phyloP scores from a whole-genome alignment of 1,284 basidiomycete genomes.

The Leccinum subspadiceum region DNA sequence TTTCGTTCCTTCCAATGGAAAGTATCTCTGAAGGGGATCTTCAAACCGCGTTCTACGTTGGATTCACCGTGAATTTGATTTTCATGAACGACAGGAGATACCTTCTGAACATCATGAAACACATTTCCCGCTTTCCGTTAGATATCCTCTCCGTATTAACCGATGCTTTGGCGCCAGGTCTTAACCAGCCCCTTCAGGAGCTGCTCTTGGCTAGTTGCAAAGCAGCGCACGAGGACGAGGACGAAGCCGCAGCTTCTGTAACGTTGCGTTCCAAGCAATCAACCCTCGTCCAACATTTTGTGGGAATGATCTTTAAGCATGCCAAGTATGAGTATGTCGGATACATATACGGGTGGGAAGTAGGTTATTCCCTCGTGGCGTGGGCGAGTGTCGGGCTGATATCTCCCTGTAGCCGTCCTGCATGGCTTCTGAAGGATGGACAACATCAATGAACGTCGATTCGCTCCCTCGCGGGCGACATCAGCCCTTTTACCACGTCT shows the following conservation, averaged over 20 bases:
- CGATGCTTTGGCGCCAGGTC: conserved; percentile 24
- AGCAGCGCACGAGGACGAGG: conserved; percentile 33
- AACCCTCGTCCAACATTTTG: conserved; percentile 41
- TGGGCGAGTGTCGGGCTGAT: conserved; percentile 2
- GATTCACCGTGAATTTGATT: conserved; percentile 32
- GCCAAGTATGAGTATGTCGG: conserved; percentile 42
- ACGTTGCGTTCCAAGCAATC: conserved; percentile 27
- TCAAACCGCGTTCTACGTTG: conserved; percentile 33
- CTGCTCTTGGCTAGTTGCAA: conserved; percentile 27
- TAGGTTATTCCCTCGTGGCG: conserved; percentile 28
- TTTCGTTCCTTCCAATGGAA: conserved; percentile 21
- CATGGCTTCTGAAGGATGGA: conserved; percentile 44
- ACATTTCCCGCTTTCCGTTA: conserved; percentile 32
- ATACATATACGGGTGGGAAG: conserved; percentile 55
- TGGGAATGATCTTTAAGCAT: conserved; percentile 54
- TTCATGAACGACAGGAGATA: conserved; percentile 30
- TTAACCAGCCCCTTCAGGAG: conserved; percentile 21
- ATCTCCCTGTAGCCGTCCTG: conserved; percentile 39
- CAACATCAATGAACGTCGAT: conserved; percentile 43
- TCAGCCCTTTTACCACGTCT: conserved; percentile 54
- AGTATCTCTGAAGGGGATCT: conserved; percentile 24
- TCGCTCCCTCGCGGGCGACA: conserved; percentile 39
- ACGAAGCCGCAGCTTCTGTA: conserved; percentile 29
- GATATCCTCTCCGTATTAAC: conserved; percentile 32
- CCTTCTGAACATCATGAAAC: conserved; percentile 30